Base-by-base conservation (phyloP, 345 rosid species). In the Lepidium aucheri region DNA sequence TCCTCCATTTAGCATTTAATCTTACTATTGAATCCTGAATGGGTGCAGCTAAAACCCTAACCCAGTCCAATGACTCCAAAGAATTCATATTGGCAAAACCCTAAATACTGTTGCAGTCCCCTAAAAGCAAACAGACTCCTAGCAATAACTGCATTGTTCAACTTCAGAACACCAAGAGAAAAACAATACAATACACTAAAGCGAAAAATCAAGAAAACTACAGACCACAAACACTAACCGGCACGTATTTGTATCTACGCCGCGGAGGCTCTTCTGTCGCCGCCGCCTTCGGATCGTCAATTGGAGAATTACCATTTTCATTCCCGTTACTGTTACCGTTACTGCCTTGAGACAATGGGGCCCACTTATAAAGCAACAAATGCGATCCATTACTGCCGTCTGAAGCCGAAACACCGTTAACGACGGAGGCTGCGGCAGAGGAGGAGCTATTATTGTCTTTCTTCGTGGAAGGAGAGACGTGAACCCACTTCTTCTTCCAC, bases 401-500 rank as follows among this genome's bases (percentile, higher is more conserved):
- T 46, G 78, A 40, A 34, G 68, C 43, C 41, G 78, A 52, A 13
- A 68, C 55, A 66, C 81, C 82, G 47, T 80, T 80, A 52, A 13
- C 68, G 14, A 52, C 43, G 57, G 76, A 33, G 49, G 40, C 26
- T 13, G 54, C 46, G 60, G 46, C 49, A 60, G 52, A 42, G 62
- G 77, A 24, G 67, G 47, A 45, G 73, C 17, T 24, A 54, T 40
- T 59, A 45, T 55, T 74, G 36, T 74, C 73, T 74, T 66, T 69
- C 45, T 77, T 75, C 56, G 55, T 16, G 49, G 91, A 76, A 6
- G 87, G 89, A 30, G 89, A 66, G 43, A 84, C 85, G 72, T 80
- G 95, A 80, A 91, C 79, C 99, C 99, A 94, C 79, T 84, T 80
- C 88, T 94, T 94, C 88, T 85, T 90, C 99, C 99, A 94, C 77